Conservation (phyloP, 163 green algal genomes). For the Scenedesmus sp. region DNA sequence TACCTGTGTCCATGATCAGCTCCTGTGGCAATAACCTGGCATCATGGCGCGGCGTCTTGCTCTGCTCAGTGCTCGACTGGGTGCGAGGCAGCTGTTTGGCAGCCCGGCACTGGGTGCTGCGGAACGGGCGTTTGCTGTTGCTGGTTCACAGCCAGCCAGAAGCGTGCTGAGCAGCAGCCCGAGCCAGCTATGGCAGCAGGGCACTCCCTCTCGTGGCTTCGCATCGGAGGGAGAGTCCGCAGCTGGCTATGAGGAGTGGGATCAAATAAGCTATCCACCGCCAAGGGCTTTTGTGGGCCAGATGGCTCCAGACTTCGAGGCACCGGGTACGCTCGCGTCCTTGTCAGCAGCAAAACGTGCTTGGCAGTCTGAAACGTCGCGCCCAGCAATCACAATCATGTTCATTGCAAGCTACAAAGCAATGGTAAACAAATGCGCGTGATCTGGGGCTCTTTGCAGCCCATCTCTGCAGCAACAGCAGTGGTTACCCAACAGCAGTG, state of each 20-base stretch:
- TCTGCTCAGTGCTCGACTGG: not conserved
- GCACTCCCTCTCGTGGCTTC: slow-evolving; percentile 22
- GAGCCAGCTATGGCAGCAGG: not conserved
- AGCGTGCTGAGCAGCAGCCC: not conserved
- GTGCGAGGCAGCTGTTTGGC: slow-evolving; percentile 9
- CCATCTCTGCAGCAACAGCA: not conserved
- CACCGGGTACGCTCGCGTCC: slow-evolving; percentile 40
- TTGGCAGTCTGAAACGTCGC: not conserved
- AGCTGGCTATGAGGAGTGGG: slow-evolving; percentile 33
- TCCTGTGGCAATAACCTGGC: not conserved
- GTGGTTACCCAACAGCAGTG: not conserved
- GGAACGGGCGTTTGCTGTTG: not conserved
- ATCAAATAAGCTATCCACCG: slow-evolving; percentile 49
- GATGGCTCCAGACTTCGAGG: slow-evolving; percentile 56
- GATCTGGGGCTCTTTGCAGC: not conserved
- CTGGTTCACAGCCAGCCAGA: not conserved
- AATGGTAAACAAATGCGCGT: not conserved
- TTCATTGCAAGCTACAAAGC: not conserved
- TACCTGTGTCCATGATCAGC: not conserved
- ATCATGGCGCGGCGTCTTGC: slow-evolving; percentile 25
- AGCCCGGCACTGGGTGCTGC: not conserved
- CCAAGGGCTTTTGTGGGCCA: slow-evolving; percentile 55
- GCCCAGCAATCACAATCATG: not conserved
- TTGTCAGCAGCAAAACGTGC: not conserved
- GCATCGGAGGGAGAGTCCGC: slow-evolving; percentile 13